Evolutionary conservation across 2,329 filamentous ascomycete species (phyloP), one percentile per base, ranked within the genome.

Genomic region (Diplodia sapinea): DNA sequence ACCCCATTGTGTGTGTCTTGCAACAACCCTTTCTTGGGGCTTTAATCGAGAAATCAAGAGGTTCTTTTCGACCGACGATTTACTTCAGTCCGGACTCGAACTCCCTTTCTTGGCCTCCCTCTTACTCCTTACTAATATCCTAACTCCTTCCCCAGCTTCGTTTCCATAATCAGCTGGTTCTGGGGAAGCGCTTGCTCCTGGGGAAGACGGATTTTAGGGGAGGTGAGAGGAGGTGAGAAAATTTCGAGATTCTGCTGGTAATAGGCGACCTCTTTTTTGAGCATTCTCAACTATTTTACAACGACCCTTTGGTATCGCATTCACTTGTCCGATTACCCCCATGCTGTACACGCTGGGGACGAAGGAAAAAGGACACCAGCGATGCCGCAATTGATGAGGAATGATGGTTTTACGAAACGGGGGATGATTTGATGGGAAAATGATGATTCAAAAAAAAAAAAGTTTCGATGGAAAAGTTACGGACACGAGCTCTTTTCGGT

Each of bases 121-220:
- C 43, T 47, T 47, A n/a, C 17, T 47, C 43, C 43, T 47, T 47
- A 20, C 12, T 64, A 51, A 54, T 55, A 31, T 47, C 50, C 49
- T 65, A 51, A 64, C 43, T 31, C 47, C 59, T 63, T 63, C 59
- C 59, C 59, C 59, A 51, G 59, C 59, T 51, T 63, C 43, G 59
- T 63, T 63, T 51, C 59, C 54, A 55, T 47, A 29, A 52, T 36
- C 61, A 63, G 59, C 59, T 63, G 59, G 59, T 63, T 63, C 59
- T 63, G 59, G 59, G 59, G 59, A 63, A 51, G 59, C 57, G 57
- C n/a, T n/a, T n/a, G 52, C 11, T 62, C n/a, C 15, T 31, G 23
- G 57, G 57, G 57, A 65, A 50, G 29, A 29, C 4, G 61, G 9
- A 11, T 12, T 38, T 50, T 12, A 17, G 59, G 59, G 12, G 8